phyloP scores from a whole-genome alignment of 2,329 filamentous ascomycete genomes.

The Paradendryphiella salina region DNA sequence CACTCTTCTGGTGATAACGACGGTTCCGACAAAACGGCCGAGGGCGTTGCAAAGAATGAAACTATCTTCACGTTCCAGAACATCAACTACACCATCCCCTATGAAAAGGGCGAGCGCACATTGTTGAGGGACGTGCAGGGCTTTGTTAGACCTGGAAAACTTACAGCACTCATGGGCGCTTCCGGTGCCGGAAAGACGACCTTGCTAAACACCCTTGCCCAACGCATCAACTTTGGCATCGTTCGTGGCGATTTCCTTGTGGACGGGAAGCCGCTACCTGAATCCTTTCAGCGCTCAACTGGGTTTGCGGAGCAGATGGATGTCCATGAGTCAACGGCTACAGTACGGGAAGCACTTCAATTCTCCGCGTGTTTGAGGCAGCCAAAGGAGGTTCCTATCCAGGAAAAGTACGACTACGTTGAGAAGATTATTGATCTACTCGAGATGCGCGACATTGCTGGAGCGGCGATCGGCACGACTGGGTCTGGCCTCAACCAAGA shows the following conservation, averaged over 20 bases:
- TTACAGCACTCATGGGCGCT: constrained; percentile 78
- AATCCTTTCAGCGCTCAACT: constrained; percentile 78
- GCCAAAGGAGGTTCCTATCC: constrained; percentile 58
- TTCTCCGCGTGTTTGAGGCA: constrained; percentile 68
- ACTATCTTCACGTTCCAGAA: constrained; percentile 76
- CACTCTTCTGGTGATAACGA: constrained; percentile 32
- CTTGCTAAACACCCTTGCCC: constrained; percentile 44
- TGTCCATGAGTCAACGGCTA: constrained; percentile 64
- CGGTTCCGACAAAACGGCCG: constrained; percentile 37
- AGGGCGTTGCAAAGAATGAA: constrained; percentile 64
- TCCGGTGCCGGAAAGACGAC: constrained; percentile 56
- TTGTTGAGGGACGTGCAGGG: constrained; percentile 68
- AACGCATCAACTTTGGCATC: constrained; percentile 52
- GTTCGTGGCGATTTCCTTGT: constrained; percentile 53
- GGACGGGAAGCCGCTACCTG: constrained; percentile 52
- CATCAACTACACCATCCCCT: constrained; percentile 74
- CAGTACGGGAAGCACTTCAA: constrained; percentile 65
- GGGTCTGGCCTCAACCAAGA: constrained; percentile 59
- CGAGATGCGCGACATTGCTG: constrained; percentile 66
- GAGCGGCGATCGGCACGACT: constrained; percentile 64
- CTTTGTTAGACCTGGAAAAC: constrained; percentile 87
- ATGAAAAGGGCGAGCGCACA: constrained; percentile 49
- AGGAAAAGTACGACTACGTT: constrained; percentile 67
- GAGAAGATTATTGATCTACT: constrained; percentile 66
- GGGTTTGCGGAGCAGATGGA: constrained; percentile 72